phyloP scores from a whole-genome alignment of 495 filamentous ascomycete species.

The Penicillium fimorum region DNA sequence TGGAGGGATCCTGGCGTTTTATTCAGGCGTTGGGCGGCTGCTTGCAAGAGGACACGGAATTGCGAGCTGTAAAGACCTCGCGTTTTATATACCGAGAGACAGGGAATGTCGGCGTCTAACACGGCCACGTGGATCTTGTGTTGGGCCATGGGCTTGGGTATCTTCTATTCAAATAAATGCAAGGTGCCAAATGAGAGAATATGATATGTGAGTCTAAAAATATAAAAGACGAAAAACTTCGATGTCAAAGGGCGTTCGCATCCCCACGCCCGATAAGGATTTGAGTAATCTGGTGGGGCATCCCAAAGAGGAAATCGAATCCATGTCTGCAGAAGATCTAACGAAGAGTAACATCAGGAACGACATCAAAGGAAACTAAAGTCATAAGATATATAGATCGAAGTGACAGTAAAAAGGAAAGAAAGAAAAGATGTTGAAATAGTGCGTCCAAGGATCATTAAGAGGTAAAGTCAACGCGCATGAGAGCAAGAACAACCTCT shows the following conservation, averaged over 20 bases:
- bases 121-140: slow-evolving; percentile 41
- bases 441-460: background rate
- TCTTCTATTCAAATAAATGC: background rate
- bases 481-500: background rate
- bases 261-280: slow-evolving; percentile 4
- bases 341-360: background rate
- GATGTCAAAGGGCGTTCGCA: background rate
- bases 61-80: slow-evolving; percentile 42
- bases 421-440: background rate
- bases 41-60: slow-evolving; percentile 36
- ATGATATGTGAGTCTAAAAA: background rate
- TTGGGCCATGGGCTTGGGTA: slow-evolving; percentile 13
- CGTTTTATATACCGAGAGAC: slow-evolving; percentile 32
- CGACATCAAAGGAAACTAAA: background rate
- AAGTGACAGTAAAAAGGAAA: background rate
- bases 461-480: background rate
- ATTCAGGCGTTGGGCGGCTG: slow-evolving; percentile 33
- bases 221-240: background rate
- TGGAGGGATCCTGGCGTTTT: slow-evolving; percentile 11
- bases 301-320: slow-evolving; percentile 2
- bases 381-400: background rate
- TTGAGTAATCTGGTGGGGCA: slow-evolving; percentile 1
- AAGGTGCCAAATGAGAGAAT: background rate
- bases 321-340: slow-evolving; percentile 2
- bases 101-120: slow-evolving; percentile 42